Conservation (phyloP, 2,329 filamentous ascomycete genomes). For the Bipolaris gigantea region DNA sequence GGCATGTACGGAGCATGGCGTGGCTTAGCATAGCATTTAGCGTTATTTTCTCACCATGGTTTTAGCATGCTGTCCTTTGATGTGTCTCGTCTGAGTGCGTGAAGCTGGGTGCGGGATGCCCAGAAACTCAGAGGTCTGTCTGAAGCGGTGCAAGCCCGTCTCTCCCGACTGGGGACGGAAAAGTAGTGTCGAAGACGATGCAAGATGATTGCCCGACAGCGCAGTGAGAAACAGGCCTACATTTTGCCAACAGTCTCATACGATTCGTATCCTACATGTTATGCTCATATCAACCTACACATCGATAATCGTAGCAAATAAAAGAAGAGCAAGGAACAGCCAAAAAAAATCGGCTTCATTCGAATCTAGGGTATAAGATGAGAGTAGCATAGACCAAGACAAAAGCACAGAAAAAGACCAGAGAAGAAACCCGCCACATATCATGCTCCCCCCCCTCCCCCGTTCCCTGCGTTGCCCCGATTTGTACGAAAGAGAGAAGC, state of each 20-base stretch:
- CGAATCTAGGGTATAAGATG: constrained; percentile 19
- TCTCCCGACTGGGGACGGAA: neutral
- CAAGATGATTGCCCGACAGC: too few species aligned
- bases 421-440: constrained; percentile 1
- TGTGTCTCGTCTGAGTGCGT: neutral
- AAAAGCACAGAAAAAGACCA: neutral
- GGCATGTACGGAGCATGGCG: constrained; percentile 7
- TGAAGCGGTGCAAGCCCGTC: neutral
- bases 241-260: neutral
- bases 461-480: too few species aligned
- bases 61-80: neutral
- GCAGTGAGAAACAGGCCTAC: too few species aligned
- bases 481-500: neutral
- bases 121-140: neutral
- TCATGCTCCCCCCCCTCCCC: neutral
- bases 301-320: neutral
- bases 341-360: constrained; percentile 10
- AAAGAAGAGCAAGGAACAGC: neutral
- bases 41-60: neutral
- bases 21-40: constrained; percentile 12
- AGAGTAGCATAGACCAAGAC: neutral
- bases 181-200: too few species aligned
- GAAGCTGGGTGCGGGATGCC: neutral
- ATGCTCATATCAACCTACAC: neutral
- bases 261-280: neutral